Percentiles rank a stretch among this genome's conserved stretches.
These are phyloP conservation scores for Bacidia gigantensis DNA, from an alignment of 495 filamentous ascomycete species.

Conservation along the genomic window DNA sequence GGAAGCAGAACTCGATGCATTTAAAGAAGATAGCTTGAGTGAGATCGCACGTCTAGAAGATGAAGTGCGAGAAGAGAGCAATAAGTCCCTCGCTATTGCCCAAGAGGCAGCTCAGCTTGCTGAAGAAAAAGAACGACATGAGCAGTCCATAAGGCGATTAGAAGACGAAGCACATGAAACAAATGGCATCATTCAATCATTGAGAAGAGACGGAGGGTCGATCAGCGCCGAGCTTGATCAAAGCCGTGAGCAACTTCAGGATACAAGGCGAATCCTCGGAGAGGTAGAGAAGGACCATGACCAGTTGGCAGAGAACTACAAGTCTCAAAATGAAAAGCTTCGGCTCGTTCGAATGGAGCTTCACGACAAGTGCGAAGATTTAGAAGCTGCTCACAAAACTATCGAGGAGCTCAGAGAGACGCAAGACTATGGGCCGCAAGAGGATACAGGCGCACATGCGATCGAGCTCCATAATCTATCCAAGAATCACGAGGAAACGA, in stretches of 20 bases:
- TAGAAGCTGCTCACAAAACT: slow-evolving; percentile 26
- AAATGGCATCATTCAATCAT: slow-evolving; percentile 13
- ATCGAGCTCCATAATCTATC: slow-evolving; percentile 4
- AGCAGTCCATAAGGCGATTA: slow-evolving; percentile 23
- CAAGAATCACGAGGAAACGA: slow-evolving; percentile 22
- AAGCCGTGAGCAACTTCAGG: slow-evolving; percentile 26
- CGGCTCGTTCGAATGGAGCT: slow-evolving; percentile 13
- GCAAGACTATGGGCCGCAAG: background rate
- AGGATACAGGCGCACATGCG: background rate
- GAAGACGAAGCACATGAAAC: slow-evolving; percentile 15
- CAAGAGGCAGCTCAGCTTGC: slow-evolving; percentile 23
- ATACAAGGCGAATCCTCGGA: slow-evolving; percentile 30
- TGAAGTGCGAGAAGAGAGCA: slow-evolving; percentile 19
- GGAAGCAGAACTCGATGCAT: slow-evolving; percentile 1
- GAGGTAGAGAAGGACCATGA: slow-evolving; percentile 36
- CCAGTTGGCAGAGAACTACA: slow-evolving; percentile 20
- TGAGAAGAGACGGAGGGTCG: slow-evolving; percentile 14
- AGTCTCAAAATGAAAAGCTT: slow-evolving; percentile 11
- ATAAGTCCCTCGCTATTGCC: slow-evolving; percentile 26
- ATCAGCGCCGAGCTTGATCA: slow-evolving; percentile 17
- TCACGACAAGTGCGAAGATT: slow-evolving; percentile 24
- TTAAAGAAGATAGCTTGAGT: background rate
- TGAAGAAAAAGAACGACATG: slow-evolving; percentile 32
- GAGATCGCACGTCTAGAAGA: slow-evolving; percentile 1
- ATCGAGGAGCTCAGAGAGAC: slow-evolving; percentile 6